Percentiles rank a stretch among this genome's conserved stretches.
phyloP scores from a whole-genome alignment of 345 rosid genomes.

The Eucalyptus viminalis region DNA sequence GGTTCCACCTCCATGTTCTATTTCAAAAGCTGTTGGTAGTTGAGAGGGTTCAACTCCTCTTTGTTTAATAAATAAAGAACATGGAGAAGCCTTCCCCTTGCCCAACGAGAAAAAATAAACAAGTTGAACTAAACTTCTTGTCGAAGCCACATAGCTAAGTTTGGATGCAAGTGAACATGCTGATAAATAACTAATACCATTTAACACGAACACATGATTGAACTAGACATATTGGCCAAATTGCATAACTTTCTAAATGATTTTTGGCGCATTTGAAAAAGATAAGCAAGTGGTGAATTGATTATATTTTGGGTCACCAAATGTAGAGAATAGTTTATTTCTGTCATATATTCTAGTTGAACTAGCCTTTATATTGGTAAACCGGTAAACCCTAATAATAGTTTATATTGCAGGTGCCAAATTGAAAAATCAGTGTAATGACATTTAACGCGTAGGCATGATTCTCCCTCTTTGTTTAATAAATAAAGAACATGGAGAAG shows the following conservation, averaged over 20 bases:
- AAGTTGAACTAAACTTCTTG: neutral
- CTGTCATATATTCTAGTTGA: neutral
- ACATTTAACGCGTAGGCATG: no score
- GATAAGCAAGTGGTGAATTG: neutral
- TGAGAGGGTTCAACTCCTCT: neutral
- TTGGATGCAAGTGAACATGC: neutral
- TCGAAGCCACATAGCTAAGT: neutral
- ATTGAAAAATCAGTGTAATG: no score
- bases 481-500: no score
- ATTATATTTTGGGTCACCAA: no score
- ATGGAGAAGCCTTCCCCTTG: neutral
- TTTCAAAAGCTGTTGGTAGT: no score
- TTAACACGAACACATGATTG: neutral
- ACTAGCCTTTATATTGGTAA: neutral
- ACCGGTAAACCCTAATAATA: no score
- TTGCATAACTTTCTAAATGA: neutral
- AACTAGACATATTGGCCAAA: neutral
- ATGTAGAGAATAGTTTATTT: no score
- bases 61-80: neutral
- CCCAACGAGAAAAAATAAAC: neutral
- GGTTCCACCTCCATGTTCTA: no score
- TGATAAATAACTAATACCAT: neutral
- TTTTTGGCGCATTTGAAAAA: neutral
- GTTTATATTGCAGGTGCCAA: no score
- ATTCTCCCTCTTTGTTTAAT: no score